A percentile compares a stretch with the other conserved stretches of the same genome.
Conservation (phyloP, 2,329 filamentous ascomycete species). For the Arthroderma sp. region DNA sequence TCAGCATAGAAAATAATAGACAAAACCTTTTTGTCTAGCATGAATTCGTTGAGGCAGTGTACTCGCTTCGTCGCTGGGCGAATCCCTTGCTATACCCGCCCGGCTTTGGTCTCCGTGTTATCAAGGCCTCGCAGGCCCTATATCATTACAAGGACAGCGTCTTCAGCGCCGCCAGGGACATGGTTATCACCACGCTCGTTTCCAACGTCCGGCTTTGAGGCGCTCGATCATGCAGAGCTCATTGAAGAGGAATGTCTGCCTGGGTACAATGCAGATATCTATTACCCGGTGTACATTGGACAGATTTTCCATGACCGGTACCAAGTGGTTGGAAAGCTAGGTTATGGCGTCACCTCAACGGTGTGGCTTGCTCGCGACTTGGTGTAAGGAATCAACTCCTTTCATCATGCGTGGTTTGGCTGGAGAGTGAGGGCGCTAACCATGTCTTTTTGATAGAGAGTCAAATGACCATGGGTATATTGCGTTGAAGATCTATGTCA, state of each 20-base stretch:
- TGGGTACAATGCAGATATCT: neutral
- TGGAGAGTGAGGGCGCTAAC: no score
- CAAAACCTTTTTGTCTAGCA: no score
- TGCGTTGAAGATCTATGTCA: neutral
- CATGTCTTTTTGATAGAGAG: neutral
- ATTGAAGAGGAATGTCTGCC: conserved; percentile 3
- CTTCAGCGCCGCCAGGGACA: no score
- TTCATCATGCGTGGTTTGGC: neutral
- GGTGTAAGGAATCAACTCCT: no score
- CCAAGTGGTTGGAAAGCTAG: conserved; percentile 5
- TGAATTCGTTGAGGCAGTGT: no score
- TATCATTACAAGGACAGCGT: no score
- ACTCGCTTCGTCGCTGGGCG: no score
- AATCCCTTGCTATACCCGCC: no score
- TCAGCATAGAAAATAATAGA: no score
- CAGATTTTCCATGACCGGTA: conserved; percentile 1
- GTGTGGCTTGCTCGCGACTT: conserved; percentile 5
- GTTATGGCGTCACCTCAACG: conserved; percentile 3
- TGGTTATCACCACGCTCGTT: no score
- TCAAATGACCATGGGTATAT: neutral
- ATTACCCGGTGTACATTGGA: conserved; percentile 2
- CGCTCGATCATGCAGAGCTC: neutral
- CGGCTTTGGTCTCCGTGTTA: no score
- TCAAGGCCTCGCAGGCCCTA: no score
- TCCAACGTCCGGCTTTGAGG: neutral